Evolutionary conservation across 805 yeast genomes (phyloP).

Genomic region (Metschnikowia chrysomelidarum): DNA sequence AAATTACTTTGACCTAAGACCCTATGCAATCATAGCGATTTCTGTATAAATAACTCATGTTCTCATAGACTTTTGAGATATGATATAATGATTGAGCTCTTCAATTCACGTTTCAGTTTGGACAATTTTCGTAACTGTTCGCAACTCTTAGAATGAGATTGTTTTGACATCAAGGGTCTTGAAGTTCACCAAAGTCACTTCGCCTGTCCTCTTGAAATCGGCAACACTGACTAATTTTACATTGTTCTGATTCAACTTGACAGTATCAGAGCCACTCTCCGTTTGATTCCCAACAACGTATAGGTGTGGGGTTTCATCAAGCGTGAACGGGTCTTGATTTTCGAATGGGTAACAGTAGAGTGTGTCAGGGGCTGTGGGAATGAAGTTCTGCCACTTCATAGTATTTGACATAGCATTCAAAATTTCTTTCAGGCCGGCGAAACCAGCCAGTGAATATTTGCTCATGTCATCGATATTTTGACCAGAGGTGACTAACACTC

Average conservation of each 20-base stretch:
- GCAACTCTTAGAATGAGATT: slow-evolving; percentile 26
- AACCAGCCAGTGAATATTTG: slow-evolving; percentile 52
- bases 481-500: slow-evolving; percentile 76
- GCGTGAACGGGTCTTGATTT: slow-evolving; percentile 73
- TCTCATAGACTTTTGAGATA: no score
- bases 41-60: no score
- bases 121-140: no score
- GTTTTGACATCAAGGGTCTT: slow-evolving; percentile 54
- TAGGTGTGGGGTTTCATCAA: slow-evolving; percentile 81
- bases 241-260: slow-evolving; percentile 28
- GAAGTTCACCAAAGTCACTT: slow-evolving; percentile 60
- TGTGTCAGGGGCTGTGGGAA: slow-evolving; percentile 97
- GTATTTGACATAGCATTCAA: slow-evolving; percentile 55
- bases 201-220: slow-evolving; percentile 60
- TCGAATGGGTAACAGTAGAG: slow-evolving; percentile 83
- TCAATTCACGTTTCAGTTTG: no score
- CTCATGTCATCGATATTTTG: slow-evolving; percentile 78
- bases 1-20: no score
- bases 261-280: slow-evolving; percentile 46
- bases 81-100: no score
- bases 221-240: slow-evolving; percentile 70
- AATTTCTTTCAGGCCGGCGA: slow-evolving; percentile 18
- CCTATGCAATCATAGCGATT: no score
- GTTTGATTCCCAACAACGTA: slow-evolving; percentile 86
- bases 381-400: slow-evolving; percentile 77